phyloP scores from a whole-genome alignment of 805 yeast species.

The Candida jianshihensis region DNA sequence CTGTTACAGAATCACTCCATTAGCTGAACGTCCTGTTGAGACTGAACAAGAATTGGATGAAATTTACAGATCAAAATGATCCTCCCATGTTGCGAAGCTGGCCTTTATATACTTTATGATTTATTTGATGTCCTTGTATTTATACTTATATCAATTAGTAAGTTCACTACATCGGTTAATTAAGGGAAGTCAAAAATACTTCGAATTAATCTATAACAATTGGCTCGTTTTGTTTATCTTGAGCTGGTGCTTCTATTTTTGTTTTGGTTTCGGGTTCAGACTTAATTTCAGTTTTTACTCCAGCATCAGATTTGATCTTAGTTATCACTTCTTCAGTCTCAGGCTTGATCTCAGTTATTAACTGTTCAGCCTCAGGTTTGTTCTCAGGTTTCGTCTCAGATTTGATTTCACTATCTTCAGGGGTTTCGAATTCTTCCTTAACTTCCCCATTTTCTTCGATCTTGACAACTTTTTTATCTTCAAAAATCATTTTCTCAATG shows the following conservation, averaged over 20 bases:
- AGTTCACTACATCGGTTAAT: no score
- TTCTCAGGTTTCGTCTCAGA: not conserved
- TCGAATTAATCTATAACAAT: no score
- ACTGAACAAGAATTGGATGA: slow-evolving; percentile 33
- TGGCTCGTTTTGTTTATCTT: no score
- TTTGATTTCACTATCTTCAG: slow-evolving; percentile 36
- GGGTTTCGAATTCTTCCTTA: slow-evolving; percentile 30
- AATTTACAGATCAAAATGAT: slow-evolving; percentile 10
- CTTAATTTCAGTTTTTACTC: no score
- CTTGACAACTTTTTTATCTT: slow-evolving; percentile 4
- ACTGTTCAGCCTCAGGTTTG: not conserved
- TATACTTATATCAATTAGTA: no score
- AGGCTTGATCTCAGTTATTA: not conserved
- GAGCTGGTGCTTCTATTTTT: no score
- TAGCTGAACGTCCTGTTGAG: slow-evolving; percentile 64
- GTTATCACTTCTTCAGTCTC: not conserved
- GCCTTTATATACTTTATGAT: not conserved
- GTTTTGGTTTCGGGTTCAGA: no score
- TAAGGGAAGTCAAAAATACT: no score
- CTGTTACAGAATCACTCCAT: slow-evolving; percentile 66
- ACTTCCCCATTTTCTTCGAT: slow-evolving; percentile 18
- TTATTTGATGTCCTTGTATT: no score
- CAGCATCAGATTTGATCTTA: no score
- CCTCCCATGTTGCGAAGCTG: not conserved
- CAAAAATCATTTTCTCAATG: slow-evolving; percentile 38